These are phyloP conservation scores for Claviceps monticola DNA, from an alignment of 2,329 filamentous ascomycete species.

Conservation along the genomic window DNA sequence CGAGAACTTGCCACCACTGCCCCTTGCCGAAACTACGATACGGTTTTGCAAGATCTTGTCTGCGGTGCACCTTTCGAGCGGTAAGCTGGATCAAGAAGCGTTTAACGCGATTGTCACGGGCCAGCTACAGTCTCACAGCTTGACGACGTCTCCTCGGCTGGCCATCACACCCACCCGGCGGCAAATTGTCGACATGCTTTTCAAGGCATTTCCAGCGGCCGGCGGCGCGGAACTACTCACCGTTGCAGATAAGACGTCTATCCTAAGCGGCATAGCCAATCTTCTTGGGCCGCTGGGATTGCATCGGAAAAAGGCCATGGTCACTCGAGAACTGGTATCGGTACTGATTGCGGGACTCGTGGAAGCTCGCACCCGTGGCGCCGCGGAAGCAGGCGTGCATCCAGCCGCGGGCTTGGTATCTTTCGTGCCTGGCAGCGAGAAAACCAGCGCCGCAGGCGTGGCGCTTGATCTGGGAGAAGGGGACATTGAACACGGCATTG, in stretches of 20 bases:
- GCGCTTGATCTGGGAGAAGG: constrained; percentile 46
- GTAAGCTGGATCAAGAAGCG: constrained; percentile 44
- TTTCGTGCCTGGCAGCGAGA: constrained; percentile 42
- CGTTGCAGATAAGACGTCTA: constrained; percentile 60
- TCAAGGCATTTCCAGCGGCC: constrained; percentile 56
- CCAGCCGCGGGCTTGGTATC: constrained; percentile 77
- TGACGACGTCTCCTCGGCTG: constrained; percentile 41
- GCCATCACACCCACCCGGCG: constrained; percentile 42
- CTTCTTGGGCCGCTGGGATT: constrained; percentile 69
- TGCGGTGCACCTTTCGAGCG: constrained; percentile 50
- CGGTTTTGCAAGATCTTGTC: constrained; percentile 58
- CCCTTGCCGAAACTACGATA: constrained; percentile 59
- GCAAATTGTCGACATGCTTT: constrained; percentile 50
- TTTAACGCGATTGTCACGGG: constrained; percentile 54
- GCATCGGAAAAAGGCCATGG: constrained; percentile 80
- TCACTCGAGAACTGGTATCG: constrained; percentile 72
- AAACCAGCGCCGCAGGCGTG: constrained; percentile 35
- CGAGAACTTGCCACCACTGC: constrained; percentile 57
- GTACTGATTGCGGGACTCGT: constrained; percentile 74
- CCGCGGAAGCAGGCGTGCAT: constrained; percentile 92
- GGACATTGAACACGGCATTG: constrained; percentile 53
- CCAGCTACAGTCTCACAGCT: constrained; percentile 33
- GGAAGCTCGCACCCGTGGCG: constrained; percentile 81
- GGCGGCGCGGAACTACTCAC: constrained; percentile 52
- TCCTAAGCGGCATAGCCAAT: constrained; percentile 76